Evolutionary conservation across 208 protist genomes (phyloP).

Genomic region (Leishmania mexicana): DNA sequence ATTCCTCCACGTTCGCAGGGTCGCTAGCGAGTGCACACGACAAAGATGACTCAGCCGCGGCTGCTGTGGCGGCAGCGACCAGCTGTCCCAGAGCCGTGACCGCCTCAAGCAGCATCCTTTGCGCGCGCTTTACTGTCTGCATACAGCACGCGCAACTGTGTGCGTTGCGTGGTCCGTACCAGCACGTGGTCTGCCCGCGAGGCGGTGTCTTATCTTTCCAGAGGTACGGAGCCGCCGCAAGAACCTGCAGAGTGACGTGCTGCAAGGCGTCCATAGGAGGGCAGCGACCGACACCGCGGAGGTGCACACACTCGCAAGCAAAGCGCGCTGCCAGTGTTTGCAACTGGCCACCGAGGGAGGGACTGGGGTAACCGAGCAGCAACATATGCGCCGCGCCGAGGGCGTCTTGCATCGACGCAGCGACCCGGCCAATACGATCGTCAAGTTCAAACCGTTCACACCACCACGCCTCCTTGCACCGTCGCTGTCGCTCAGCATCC

Average conservation of each 20-base stretch:
- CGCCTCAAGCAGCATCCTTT: slow-evolving; percentile 7
- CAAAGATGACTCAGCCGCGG: background rate
- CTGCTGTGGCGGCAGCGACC: background rate
- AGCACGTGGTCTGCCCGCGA: slow-evolving; percentile 13
- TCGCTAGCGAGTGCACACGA: background rate
- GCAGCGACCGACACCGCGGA: slow-evolving; percentile 4
- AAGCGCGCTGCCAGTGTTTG: slow-evolving; percentile 22
- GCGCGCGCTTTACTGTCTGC: slow-evolving; percentile 7
- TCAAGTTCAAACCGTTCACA: slow-evolving; percentile 31
- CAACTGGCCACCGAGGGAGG: slow-evolving; percentile 15
- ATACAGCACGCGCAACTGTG: background rate
- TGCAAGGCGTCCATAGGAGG: slow-evolving; percentile 8
- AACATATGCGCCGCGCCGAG: slow-evolving; percentile 35
- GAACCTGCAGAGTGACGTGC: slow-evolving; percentile 2
- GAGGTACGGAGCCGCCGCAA: slow-evolving; percentile 18
- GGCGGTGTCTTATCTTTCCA: slow-evolving; percentile 6
- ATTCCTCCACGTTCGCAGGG: background rate
- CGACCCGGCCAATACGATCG: slow-evolving; percentile 21
- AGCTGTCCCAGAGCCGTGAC: slow-evolving; percentile 22
- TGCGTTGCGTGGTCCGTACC: slow-evolving; percentile 1
- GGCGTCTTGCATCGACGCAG: slow-evolving; percentile 35
- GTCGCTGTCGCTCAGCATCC: background rate
- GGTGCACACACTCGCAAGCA: slow-evolving; percentile 7
- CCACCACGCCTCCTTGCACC: slow-evolving; percentile 40
- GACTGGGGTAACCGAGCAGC: slow-evolving; percentile 40